Conservation (phyloP, 176 grass and related monocot species). For the Microstegium vimineum region DNA sequence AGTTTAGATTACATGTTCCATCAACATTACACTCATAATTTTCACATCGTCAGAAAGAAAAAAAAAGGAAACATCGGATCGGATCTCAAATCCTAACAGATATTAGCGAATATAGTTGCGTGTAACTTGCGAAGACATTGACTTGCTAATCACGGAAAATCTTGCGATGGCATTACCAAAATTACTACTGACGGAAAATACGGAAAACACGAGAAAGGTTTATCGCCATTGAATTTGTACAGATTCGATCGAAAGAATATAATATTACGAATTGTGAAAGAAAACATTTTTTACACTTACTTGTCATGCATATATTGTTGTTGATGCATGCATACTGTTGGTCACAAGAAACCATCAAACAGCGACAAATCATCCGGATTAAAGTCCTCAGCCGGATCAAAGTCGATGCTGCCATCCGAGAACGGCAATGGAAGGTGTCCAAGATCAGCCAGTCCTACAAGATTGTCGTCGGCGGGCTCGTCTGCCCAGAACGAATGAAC, state of each 20-base stretch:
- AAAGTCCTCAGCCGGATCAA: neutral
- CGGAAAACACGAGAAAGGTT: neutral
- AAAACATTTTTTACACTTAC: neutral
- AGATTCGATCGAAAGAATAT: neutral
- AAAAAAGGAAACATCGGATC: neutral
- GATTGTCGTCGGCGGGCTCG: neutral
- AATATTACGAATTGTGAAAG: neutral
- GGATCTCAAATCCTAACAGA: neutral
- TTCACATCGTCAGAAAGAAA: neutral
- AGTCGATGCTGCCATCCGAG: neutral
- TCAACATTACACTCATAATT: neutral
- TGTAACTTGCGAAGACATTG: neutral
- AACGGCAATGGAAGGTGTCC: slow-evolving; percentile 11
- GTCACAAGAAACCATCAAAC: slow-evolving; percentile 1
- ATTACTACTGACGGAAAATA: neutral
- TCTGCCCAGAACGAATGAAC: neutral
- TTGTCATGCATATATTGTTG: neutral
- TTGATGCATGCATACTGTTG: neutral
- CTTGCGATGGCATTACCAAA: neutral
- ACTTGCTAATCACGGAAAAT: neutral
- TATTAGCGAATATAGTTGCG: neutral
- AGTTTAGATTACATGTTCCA: neutral
- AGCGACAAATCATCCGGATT: slow-evolving; percentile 10
- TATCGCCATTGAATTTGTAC: neutral
- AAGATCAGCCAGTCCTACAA: slow-evolving; percentile 4